Base-by-base conservation (phyloP, 106 monocot genomes). In the Dendrobium chrysotoxum region DNA sequence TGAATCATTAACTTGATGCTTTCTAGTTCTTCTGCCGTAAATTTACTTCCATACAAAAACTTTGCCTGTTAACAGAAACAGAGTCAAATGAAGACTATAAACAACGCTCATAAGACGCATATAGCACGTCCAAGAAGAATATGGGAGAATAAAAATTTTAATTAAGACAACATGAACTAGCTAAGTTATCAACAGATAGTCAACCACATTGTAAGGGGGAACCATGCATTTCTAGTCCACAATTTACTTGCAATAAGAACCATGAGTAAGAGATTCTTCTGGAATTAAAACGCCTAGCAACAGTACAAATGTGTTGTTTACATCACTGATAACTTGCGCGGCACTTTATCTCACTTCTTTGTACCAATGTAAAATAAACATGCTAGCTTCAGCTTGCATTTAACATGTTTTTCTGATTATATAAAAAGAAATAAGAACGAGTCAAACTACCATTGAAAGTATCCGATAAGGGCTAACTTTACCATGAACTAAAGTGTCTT, bases 1-100 rank as follows among this genome's bases (percentile, higher is more conserved):
- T 94, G 96, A 53, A 97, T 97, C 92, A 94, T 94, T 77, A 94
- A 53, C 81, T 94, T 97, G 45, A 94, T 92, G 30, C 88, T 72
- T 11, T 94, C 86, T 40, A 86, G 83, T 81, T 97, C 94, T 84
- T 97, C 94, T 70, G 67, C 80, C 41, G 86, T 84, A 79, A 97
- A 97, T 61, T 81, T 86, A 79, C 77, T 92, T 78, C 96, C 96
- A 82, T 97, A 97, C 46, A 94, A 87, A 81, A 90, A 81, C 61
- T 94, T 93, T 11, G 85, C 94, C 96, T 94, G 86, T 80, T 67
- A 31, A 78, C 41, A 68, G 47, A 74, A 45, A 40, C 10, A 41
- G 25, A 47, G 13, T 76, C 70, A 70, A 70, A 74, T 21, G 21
- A 20, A n/a, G 35, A 35, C 31, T 30, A 70, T 35, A 70, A 35